Evolutionary conservation across 257 asterid genomes (phyloP).

Genomic region (Solanum appendiculatum): DNA sequence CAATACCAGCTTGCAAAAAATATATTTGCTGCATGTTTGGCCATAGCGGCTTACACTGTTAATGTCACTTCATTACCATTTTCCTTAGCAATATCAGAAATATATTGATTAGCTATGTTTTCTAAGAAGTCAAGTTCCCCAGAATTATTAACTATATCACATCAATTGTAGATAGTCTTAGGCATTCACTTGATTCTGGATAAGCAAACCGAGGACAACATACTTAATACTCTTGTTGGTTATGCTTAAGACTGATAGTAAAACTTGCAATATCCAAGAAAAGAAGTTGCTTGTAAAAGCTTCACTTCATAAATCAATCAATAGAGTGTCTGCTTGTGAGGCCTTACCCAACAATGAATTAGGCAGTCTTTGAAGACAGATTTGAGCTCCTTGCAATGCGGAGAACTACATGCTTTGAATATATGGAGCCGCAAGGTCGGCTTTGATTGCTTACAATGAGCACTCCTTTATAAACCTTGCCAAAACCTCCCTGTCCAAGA

Average conservation of each 20-base stretch:
- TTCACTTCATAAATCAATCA: not conserved
- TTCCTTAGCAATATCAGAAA: too few relatives aligned
- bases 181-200: not conserved
- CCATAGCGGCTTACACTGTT: too few relatives aligned
- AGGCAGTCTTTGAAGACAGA: not conserved
- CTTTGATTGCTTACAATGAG: slow-evolving; percentile 14
- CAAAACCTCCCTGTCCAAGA: slow-evolving; percentile 95
- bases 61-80: too few relatives aligned
- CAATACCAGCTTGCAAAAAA: too few relatives aligned
- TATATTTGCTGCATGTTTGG: too few relatives aligned
- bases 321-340: not conserved
- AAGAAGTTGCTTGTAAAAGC: not conserved
- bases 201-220: not conserved
- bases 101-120: too few relatives aligned
- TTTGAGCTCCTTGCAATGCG: not conserved
- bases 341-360: not conserved
- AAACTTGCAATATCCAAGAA: not conserved
- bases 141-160: too few relatives aligned
- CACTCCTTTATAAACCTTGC: slow-evolving; percentile 84
- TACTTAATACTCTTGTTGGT: not conserved
- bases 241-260: not conserved
- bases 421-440: not conserved
- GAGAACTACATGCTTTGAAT: not conserved
- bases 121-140: not conserved
- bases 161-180: not conserved